These are phyloP conservation scores for Globisporangium carolinianum DNA, from an alignment of 352 stramenopile species.

Conservation along the genomic window DNA sequence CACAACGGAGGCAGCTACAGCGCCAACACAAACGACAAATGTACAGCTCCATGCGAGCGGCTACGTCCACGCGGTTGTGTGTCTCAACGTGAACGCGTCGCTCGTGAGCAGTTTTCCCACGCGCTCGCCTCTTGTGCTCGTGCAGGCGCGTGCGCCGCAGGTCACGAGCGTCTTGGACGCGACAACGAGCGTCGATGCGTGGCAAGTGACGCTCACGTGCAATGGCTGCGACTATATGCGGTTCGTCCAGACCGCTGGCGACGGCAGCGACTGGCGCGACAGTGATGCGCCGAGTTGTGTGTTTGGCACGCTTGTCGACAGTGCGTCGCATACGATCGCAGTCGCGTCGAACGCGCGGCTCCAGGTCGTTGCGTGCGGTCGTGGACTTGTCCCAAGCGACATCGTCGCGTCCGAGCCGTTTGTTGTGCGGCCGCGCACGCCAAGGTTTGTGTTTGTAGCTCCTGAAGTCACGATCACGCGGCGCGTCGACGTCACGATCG, in stretches of 20 bases:
- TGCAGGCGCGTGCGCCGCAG: slow-evolving; percentile 28
- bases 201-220: slow-evolving; percentile 28
- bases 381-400: slow-evolving; percentile 23
- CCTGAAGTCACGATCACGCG: slow-evolving; percentile 36
- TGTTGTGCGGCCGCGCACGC: slow-evolving; percentile 27
- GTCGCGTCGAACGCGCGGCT: slow-evolving; percentile 36
- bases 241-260: slow-evolving; percentile 15
- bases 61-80: slow-evolving; percentile 53
- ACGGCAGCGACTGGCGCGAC: neutral
- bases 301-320: slow-evolving; percentile 20
- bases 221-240: slow-evolving; percentile 37
- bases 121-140: slow-evolving; percentile 33
- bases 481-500: slow-evolving; percentile 39
- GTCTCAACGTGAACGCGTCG: slow-evolving; percentile 20
- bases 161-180: slow-evolving; percentile 26
- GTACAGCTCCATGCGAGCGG: slow-evolving; percentile 24
- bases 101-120: slow-evolving; percentile 44
- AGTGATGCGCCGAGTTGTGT: slow-evolving; percentile 30
- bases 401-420: slow-evolving; percentile 19
- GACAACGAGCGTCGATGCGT: slow-evolving; percentile 26
- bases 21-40: slow-evolving; percentile 3
- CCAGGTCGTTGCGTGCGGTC: slow-evolving; percentile 35
- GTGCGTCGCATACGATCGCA: slow-evolving; percentile 8
- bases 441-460: slow-evolving; percentile 25
- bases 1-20: slow-evolving; percentile 1